Conservation (phyloP, 1,284 basidiomycete species). For the Boletus semigastroideus region DNA sequence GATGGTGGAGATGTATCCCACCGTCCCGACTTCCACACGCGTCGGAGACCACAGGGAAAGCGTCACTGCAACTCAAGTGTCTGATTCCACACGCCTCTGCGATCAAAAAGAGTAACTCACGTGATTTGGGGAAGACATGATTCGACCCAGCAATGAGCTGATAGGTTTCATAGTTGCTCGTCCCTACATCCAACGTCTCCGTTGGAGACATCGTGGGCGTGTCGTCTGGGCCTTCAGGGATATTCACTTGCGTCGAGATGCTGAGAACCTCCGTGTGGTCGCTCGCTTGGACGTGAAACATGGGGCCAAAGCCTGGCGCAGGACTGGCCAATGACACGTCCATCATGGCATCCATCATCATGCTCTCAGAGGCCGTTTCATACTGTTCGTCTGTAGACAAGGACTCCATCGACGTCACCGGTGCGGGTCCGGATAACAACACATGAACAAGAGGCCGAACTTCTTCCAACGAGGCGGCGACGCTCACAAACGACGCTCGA, state of each 20-base stretch:
- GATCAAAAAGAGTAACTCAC: conserved; percentile 42
- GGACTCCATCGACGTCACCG: conserved; percentile 11
- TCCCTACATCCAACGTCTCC: conserved; percentile 44
- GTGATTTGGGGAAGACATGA: conserved; percentile 67
- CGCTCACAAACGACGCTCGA: conserved; percentile 49
- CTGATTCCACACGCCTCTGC: neutral
- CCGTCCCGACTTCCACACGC: conserved; percentile 59
- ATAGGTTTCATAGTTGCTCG: conserved; percentile 61
- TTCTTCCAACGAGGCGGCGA: conserved; percentile 42
- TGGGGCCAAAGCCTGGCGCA: neutral
- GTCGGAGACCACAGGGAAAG: conserved; percentile 71
- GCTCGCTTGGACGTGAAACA: neutral
- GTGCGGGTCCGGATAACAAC: neutral
- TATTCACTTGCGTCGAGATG: conserved; percentile 15
- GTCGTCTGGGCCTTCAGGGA: conserved; percentile 30
- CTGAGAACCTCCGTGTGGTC: neutral
- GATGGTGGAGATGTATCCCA: conserved; percentile 58
- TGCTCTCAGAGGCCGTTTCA: conserved; percentile 28
- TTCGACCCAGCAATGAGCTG: conserved; percentile 46
- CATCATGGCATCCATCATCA: conserved; percentile 20
- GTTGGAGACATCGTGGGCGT: conserved; percentile 48
- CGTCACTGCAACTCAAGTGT: conserved; percentile 45
- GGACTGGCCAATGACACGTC: conserved; percentile 23
- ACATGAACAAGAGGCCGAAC: conserved; percentile 18
- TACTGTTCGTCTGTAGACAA: conserved; percentile 28